phyloP scores from a whole-genome alignment of 371 early-diverging fungal genomes.

The Mucor sp. region DNA sequence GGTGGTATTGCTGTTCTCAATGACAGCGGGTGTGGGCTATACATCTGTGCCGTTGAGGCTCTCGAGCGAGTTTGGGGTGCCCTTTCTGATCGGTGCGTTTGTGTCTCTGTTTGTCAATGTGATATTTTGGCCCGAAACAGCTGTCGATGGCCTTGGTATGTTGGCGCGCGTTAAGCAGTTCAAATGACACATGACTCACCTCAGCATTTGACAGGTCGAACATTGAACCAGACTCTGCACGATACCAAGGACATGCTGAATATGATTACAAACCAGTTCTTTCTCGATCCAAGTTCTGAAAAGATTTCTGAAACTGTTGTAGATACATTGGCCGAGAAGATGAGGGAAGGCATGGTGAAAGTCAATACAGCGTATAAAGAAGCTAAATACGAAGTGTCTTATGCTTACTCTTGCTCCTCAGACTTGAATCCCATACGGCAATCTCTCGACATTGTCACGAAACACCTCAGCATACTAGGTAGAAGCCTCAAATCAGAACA shows the following conservation, averaged over 20 bases:
- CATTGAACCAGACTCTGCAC: conserved; percentile 33
- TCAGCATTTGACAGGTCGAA: conserved; percentile 29
- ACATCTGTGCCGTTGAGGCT: conserved; percentile 3
- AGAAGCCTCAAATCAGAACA: conserved; percentile 40
- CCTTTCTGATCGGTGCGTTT: conserved; percentile 21
- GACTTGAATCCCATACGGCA: conserved; percentile 34
- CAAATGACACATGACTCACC: not conserved
- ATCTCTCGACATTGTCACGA: conserved; percentile 31
- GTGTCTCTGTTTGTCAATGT: conserved; percentile 34
- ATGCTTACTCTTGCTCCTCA: conserved; percentile 36
- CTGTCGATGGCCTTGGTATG: conserved; percentile 46
- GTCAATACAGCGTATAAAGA: conserved; percentile 46
- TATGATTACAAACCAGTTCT: conserved; percentile 42
- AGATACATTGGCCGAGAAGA: conserved; percentile 28
- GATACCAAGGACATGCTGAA: conserved; percentile 41
- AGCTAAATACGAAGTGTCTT: conserved; percentile 43
- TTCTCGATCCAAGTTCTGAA: conserved; percentile 33
- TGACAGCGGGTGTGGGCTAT: conserved; percentile 9
- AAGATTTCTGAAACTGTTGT: conserved; percentile 25
- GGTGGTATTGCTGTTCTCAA: conserved; percentile 21
- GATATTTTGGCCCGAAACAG: conserved; percentile 45
- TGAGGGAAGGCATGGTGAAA: conserved; percentile 37
- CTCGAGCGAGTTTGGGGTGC: conserved; percentile 19
- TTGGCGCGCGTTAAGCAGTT: too few relatives aligned
- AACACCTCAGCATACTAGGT: conserved; percentile 40